Conservation (phyloP, 2,329 filamentous ascomycete species). For the Phaeosphaeria sp. region DNA sequence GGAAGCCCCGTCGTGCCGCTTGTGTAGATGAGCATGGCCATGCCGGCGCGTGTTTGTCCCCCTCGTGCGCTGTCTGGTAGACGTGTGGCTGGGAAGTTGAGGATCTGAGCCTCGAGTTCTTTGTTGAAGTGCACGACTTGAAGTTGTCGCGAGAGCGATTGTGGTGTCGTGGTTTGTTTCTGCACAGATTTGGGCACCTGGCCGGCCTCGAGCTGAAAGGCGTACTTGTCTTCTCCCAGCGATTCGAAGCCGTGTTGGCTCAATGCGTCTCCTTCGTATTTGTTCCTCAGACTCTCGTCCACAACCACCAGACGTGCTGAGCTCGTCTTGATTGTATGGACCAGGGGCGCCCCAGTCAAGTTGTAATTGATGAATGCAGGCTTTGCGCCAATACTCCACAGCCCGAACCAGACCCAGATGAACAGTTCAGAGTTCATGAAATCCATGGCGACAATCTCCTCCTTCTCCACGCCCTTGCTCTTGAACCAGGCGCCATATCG, state of each 20-base stretch:
- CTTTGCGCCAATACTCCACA: conserved; percentile 48
- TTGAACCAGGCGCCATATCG: conserved; percentile 48
- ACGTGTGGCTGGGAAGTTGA: conserved; percentile 35
- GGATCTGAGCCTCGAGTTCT: conserved; percentile 33
- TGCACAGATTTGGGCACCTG: conserved; percentile 23
- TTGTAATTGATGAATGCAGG: conserved; percentile 51
- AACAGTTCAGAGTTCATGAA: conserved; percentile 47
- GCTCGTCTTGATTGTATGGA: conserved; percentile 65
- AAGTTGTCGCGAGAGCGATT: conserved; percentile 23
- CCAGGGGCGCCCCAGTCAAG: conserved; percentile 42
- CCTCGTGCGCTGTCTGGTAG: conserved; percentile 36
- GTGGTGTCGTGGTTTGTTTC: conserved; percentile 23
- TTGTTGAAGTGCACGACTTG: conserved; percentile 43
- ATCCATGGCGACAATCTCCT: conserved; percentile 49
- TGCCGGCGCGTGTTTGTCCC: conserved; percentile 30
- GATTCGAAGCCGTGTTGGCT: conserved; percentile 37
- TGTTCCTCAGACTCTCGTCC: conserved; percentile 57
- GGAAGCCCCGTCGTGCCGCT: conserved; percentile 48
- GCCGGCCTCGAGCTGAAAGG: conserved; percentile 30
- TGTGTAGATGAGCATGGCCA: conserved; percentile 50
- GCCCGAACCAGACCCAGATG: conserved; percentile 47
- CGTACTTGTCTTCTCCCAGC: conserved; percentile 19
- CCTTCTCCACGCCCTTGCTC: conserved; percentile 41
- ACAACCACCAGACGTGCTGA: conserved; percentile 64
- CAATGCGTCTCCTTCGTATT: conserved; percentile 36